Conservation (phyloP, 768 basidiomycete genomes). For the Auricularia cornea region DNA sequence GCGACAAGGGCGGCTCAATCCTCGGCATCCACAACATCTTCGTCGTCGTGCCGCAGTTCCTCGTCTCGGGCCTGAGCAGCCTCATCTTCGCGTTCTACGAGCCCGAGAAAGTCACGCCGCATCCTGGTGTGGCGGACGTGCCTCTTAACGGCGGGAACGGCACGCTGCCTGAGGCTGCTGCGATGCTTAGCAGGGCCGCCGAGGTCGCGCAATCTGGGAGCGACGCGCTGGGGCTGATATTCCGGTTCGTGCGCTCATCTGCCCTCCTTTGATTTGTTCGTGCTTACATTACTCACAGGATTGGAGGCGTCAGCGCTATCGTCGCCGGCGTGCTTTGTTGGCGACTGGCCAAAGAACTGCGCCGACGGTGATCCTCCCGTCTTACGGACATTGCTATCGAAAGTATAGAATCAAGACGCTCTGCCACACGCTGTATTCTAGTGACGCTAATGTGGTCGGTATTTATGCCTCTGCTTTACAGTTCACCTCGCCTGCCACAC, state of each 20-base stretch:
- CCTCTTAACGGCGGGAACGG: conserved; percentile 2
- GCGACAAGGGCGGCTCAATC: neutral
- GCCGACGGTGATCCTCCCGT: too few relatives aligned
- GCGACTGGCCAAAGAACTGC: conserved; percentile 44
- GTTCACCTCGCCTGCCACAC: too few relatives aligned
- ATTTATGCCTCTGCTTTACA: too few relatives aligned
- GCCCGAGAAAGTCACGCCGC: conserved; percentile 35
- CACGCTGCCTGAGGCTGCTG: neutral
- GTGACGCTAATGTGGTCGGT: too few relatives aligned
- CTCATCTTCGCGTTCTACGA: conserved; percentile 84
- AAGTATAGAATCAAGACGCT: too few relatives aligned
- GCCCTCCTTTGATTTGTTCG: neutral
- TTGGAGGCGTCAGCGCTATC: conserved; percentile 48
- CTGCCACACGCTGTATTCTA: too few relatives aligned
- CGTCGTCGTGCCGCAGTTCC: conserved; percentile 88
- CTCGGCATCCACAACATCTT: conserved; percentile 92
- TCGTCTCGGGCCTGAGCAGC: conserved; percentile 79
- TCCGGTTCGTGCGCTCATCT: conserved; percentile 45
- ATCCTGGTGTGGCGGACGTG: conserved; percentile 9
- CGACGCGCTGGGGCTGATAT: conserved; percentile 73
- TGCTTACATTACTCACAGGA: conserved; percentile 23
- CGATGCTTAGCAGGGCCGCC: conserved; percentile 10
- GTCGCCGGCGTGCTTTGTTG: conserved; percentile 49
- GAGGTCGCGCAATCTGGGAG: conserved; percentile 20
- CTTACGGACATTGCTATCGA: too few relatives aligned